Percentiles rank a stretch among this genome's conserved stretches.
Evolutionary conservation across 306 rosid genomes (phyloP).

Genomic region (Adenanthera pavonina): DNA sequence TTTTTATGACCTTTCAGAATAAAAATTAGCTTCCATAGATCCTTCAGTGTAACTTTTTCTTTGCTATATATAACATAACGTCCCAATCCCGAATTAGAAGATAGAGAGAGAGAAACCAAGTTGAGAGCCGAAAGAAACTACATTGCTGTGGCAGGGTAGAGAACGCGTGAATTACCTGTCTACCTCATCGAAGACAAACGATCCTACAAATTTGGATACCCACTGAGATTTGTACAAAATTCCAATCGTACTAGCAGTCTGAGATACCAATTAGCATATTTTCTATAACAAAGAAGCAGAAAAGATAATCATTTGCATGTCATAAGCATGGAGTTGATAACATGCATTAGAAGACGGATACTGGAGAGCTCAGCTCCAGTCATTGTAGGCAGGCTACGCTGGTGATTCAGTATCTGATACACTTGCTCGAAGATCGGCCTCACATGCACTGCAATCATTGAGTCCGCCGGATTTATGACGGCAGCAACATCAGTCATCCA

Average conservation of each 20-base stretch:
- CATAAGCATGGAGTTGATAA: slow-evolving; percentile 88
- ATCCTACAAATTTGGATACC: slow-evolving; percentile 45
- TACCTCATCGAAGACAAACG: slow-evolving; percentile 11
- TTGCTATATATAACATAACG: no score
- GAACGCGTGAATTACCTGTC: slow-evolving; percentile 32
- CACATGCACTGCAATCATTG: slow-evolving; percentile 72
- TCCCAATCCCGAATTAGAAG: background rate
- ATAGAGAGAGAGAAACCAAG: background rate
- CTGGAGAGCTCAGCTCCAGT: slow-evolving; percentile 61
- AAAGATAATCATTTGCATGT: slow-evolving; percentile 70
- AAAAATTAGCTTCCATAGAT: no score
- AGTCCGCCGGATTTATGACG: slow-evolving; percentile 67
- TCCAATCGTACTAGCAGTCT: slow-evolving; percentile 32
- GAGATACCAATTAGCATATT: slow-evolving; percentile 27
- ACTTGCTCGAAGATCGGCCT: slow-evolving; percentile 94
- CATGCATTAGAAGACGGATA: slow-evolving; percentile 82
- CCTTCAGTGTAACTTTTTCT: no score
- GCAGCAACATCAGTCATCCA: slow-evolving; percentile 94
- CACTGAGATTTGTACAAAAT: slow-evolving; percentile 39
- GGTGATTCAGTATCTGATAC: slow-evolving; percentile 90
- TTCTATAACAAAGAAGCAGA: background rate
- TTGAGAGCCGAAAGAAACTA: slow-evolving; percentile 22
- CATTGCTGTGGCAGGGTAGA: slow-evolving; percentile 31
- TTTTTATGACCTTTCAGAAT: no score
- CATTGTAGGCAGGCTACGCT: slow-evolving; percentile 65